Conservation (phyloP, 331 rosid genomes). For the Pyrus hybrid region DNA sequence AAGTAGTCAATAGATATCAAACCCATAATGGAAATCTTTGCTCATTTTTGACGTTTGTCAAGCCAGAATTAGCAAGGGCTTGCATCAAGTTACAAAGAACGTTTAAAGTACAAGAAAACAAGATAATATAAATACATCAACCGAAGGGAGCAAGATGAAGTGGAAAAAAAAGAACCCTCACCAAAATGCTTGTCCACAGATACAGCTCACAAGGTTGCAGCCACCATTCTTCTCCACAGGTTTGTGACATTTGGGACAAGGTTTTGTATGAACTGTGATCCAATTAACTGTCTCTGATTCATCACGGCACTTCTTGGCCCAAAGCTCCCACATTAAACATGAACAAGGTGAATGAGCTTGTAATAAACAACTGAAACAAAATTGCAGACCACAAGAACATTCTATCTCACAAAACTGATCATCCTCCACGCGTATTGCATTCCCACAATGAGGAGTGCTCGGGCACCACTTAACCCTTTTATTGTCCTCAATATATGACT, state of each 20-base stretch:
- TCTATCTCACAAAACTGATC: conserved; percentile 79
- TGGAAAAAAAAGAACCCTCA: conserved; percentile 21
- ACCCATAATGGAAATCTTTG: background rate
- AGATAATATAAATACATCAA: background rate
- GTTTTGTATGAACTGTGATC: conserved; percentile 92
- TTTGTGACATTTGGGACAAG: conserved; percentile 94
- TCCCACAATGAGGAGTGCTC: conserved; percentile 88
- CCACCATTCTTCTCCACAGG: conserved; percentile 98
- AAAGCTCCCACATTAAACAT: conserved; percentile 89
- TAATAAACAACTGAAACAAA: conserved; percentile 73
- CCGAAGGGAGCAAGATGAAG: background rate
- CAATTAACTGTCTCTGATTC: conserved; percentile 97
- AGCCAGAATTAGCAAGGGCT: background rate
- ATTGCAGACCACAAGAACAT: conserved; percentile 84
- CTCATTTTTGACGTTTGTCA: background rate
- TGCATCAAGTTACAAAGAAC: background rate
- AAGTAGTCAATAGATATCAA: background rate
- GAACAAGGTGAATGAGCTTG: conserved; percentile 97
- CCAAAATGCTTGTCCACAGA: conserved; percentile 97
- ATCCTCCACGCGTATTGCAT: conserved; percentile 80
- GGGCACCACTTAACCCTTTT: conserved; percentile 99
- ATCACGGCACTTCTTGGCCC: conserved; percentile 84
- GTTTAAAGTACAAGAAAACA: background rate
- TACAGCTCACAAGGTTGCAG: conserved; percentile 92
- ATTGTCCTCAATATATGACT: conserved; percentile 91